phyloP scores from a whole-genome alignment of 2,329 filamentous ascomycete genomes.

The Botrytis aclada region DNA sequence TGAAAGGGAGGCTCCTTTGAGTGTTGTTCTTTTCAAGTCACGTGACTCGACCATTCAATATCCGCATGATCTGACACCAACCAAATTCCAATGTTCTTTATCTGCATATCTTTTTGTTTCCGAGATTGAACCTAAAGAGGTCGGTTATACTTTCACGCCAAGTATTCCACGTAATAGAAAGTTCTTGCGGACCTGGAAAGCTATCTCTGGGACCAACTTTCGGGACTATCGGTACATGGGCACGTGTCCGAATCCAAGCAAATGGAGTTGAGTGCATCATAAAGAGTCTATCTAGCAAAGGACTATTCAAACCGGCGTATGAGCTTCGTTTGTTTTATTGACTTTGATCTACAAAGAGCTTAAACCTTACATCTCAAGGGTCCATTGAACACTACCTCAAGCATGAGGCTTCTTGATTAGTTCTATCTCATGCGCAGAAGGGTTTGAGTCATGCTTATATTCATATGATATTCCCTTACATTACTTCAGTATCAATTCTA shows the following conservation, averaged over 20 bases:
- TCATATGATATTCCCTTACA: too few species aligned
- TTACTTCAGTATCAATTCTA: not conserved
- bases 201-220: not conserved
- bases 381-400: not conserved
- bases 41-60: not conserved
- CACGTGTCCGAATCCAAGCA: not conserved
- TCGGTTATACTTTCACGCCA: constrained; percentile 3
- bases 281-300: not conserved
- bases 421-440: not conserved
- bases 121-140: not conserved
- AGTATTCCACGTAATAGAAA: constrained; percentile 1
- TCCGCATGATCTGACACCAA: not conserved
- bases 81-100: not conserved
- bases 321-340: not conserved
- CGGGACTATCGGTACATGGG: not conserved
- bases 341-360: not conserved
- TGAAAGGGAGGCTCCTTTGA: not conserved
- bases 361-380: not conserved
- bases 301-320: not conserved
- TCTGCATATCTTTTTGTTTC: not conserved
- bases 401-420: not conserved
- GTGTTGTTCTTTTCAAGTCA: not conserved
- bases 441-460: not conserved
- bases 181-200: not conserved
- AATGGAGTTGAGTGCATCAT: not conserved